A percentile compares a stretch with the other conserved stretches of the same genome.
These are phyloP conservation scores for Penicillium macrosclerotiorum DNA, from an alignment of 495 filamentous ascomycete genomes.

Conservation along the genomic window DNA sequence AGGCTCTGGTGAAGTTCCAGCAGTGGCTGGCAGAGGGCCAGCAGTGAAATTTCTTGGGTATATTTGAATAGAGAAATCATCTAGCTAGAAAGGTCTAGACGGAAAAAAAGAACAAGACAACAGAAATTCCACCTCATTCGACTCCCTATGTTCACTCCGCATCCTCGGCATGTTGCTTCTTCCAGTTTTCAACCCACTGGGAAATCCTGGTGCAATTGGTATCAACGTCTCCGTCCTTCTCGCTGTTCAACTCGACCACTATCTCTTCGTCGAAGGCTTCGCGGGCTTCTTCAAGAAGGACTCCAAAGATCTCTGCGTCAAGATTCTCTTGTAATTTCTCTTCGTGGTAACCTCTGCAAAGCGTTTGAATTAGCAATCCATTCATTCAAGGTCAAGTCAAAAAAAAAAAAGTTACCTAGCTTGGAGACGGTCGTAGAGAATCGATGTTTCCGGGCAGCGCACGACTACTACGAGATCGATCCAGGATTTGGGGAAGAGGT, in stretches of 20 bases:
- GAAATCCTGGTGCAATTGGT: slow-evolving; percentile 81
- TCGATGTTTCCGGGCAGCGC: slow-evolving; percentile 65
- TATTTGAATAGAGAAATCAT: slow-evolving; percentile 14
- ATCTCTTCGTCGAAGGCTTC: slow-evolving; percentile 86
- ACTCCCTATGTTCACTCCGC: slow-evolving; percentile 3
- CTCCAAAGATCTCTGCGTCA: slow-evolving; percentile 96
- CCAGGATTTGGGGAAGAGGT: slow-evolving; percentile 90
- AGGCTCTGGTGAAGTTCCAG: slow-evolving; percentile 80
- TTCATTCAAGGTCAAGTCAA: neutral
- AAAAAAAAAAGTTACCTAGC: too few species aligned
- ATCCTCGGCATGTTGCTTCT: slow-evolving; percentile 49
- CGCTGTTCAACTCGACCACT: slow-evolving; percentile 85
- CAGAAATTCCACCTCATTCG: neutral
- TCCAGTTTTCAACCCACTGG: slow-evolving; percentile 81
- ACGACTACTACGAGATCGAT: slow-evolving; percentile 95
- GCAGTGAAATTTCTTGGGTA: slow-evolving; percentile 18
- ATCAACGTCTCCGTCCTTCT: slow-evolving; percentile 79
- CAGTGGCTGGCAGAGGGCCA: slow-evolving; percentile 67
- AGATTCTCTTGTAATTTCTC: slow-evolving; percentile 92
- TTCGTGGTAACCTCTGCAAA: slow-evolving; percentile 68
- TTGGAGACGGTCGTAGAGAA: slow-evolving; percentile 88
- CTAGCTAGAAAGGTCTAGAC: slow-evolving; percentile 7
- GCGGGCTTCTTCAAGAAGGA: slow-evolving; percentile 84
- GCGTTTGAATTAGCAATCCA: neutral
- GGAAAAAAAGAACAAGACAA: neutral